Evolutionary conservation across 495 filamentous ascomycete species (phyloP).

Genomic region (Trichoderma virens): DNA sequence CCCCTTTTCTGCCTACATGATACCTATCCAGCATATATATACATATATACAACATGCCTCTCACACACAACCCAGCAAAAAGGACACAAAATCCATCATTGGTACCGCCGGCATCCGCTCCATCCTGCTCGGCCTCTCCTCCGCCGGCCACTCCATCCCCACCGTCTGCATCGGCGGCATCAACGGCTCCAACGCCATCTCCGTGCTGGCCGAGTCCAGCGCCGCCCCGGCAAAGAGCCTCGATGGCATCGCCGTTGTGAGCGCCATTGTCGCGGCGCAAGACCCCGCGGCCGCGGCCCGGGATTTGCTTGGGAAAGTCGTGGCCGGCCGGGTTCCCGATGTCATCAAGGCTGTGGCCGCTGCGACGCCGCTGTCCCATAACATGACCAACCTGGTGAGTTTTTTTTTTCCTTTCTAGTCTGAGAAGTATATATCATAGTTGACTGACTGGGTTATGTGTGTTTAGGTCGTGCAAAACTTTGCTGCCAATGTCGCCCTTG

Average conservation of each 20-base stretch:
- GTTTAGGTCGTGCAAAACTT: conserved; percentile 76
- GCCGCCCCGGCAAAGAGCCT: conserved; percentile 39
- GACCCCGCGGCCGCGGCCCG: conserved; percentile 54
- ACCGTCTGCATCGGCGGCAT: conserved; percentile 86
- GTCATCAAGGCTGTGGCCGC: conserved; percentile 52
- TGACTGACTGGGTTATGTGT: neutral
- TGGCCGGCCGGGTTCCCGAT: conserved; percentile 38
- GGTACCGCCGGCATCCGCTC: conserved; percentile 67
- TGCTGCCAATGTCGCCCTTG: conserved; percentile 79
- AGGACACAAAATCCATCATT: conserved; percentile 74
- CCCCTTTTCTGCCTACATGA: too few species aligned
- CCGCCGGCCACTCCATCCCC: conserved; percentile 23
- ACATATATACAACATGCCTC: neutral
- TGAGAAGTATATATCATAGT: neutral
- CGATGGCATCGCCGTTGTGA: conserved; percentile 82
- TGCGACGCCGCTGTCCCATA: conserved; percentile 73
- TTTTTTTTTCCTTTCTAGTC: neutral
- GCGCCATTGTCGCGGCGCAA: conserved; percentile 70
- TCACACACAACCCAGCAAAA: too few species aligned
- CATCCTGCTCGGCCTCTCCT: conserved; percentile 55
- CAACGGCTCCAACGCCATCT: conserved; percentile 67
- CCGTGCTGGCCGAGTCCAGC: conserved; percentile 60
- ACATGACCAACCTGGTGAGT: conserved; percentile 77
- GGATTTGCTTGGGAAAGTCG: conserved; percentile 43
- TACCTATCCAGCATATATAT: too few species aligned